Percentiles rank a stretch among this genome's conserved stretches.
Evolutionary conservation across 2,329 filamentous ascomycete species (phyloP).

Genomic region (Canariomyces notabilis): DNA sequence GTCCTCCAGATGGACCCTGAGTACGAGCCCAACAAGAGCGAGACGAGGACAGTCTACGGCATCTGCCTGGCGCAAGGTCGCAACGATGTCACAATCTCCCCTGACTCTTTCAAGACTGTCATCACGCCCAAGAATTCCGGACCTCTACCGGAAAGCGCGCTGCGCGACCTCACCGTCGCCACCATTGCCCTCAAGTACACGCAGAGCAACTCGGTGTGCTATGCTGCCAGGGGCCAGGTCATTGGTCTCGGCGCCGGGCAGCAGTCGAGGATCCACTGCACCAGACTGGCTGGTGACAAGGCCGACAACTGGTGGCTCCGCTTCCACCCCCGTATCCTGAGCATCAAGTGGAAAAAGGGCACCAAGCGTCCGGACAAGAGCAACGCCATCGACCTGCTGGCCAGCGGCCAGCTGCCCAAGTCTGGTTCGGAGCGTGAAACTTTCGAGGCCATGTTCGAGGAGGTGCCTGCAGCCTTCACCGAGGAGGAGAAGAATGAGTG

Average conservation of each 20-base stretch:
- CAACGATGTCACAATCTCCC: conserved; percentile 84
- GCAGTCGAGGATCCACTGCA: conserved; percentile 98
- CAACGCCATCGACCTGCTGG: conserved; percentile 94
- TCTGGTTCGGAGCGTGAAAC: conserved; percentile 76
- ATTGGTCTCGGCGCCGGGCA: conserved; percentile 93
- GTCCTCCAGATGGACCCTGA: conserved; percentile 90
- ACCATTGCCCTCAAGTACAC: conserved; percentile 99
- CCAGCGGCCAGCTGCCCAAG: conserved; percentile 82
- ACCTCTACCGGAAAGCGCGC: conserved; percentile 70
- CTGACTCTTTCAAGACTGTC: conserved; percentile 77
- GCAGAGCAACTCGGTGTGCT: conserved; percentile 98
- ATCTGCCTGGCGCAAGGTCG: conserved; percentile 84
- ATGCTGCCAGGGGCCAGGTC: conserved; percentile 88
- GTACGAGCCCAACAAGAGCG: conserved; percentile 74
- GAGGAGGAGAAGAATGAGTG: conserved; percentile 79
- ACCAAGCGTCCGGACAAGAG: conserved; percentile 96
- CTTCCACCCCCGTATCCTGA: conserved; percentile 84
- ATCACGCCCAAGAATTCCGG: conserved; percentile 77
- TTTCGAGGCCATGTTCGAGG: conserved; percentile 86
- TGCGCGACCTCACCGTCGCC: conserved; percentile 86
- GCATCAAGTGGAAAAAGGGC: conserved; percentile 95
- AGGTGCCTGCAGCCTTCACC: conserved; percentile 78
- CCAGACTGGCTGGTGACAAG: conserved; percentile 93
- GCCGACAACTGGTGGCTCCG: conserved; percentile 99
- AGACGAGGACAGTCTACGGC: conserved; percentile 85